Evolutionary conservation across 2,329 filamentous ascomycete genomes (phyloP), one percentile per base, ranked within the genome.

Genomic region (Cladophialophora carrionii): DNA sequence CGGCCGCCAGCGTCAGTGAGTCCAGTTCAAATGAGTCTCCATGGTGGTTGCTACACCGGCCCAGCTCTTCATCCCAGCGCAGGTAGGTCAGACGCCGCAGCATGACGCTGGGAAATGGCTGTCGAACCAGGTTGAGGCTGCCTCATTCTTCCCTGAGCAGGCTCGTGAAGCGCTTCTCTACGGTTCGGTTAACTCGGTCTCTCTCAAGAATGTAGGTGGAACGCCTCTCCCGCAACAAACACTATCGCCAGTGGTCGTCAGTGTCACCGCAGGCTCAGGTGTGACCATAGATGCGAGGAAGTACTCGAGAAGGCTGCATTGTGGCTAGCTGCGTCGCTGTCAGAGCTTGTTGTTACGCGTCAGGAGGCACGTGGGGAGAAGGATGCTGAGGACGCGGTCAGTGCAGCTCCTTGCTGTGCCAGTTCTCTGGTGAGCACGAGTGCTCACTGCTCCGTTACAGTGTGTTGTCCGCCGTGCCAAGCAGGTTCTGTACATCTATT

Each of bases 171-270:
- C 37, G 37, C 17, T 1, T 43, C 17, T n/a, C 37, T 43, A 6
- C 37, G 37, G 37, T 43, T n/a, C 37, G 37, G 37, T 43, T n/a
- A 43, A 43, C 37, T 43, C 37, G 37, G 37, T 43, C 37, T 43
- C 37, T 43, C n/a, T n/a, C 2, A 43, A 1, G 37, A 8, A n/a
- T 8, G 37, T n/a, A 2, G 8, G 37, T 43, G 37, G 7, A 43
- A 43, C 37, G 17, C 37, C 10, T 7, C 17, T 41, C 37, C 37
- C 6, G 14, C 37, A n/a, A n/a, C 37, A 43, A 43, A 43, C 26
- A 29, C 26, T 3, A 3, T n/a, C n/a, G 14, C 37, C 17, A 5
- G 37, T 5, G 8, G 37, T 43, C 37, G 3, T 43, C 17, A 5
- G 37, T 43, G 3, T 20, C 37, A 43, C 37, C 5, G 5, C 37